A percentile compares a stretch with the other conserved stretches of the same genome.
Conservation (phyloP, 768 basidiomycete species). For the Podaxis rugospora region DNA sequence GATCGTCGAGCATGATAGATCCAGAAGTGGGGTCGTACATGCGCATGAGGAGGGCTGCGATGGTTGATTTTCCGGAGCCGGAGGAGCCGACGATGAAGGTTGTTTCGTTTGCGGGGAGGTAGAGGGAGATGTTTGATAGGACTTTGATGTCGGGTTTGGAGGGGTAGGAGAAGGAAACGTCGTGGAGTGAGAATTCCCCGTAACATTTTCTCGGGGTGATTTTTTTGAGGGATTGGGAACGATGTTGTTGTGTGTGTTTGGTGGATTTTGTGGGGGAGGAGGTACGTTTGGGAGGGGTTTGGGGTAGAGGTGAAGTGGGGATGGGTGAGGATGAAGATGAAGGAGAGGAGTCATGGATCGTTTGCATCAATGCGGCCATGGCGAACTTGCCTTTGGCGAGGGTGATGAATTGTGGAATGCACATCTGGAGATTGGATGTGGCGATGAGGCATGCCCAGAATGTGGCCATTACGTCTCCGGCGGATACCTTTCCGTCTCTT, state of each 20-base stretch:
- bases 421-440: conserved; percentile 81
- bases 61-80: conserved; percentile 90
- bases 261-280: conserved; percentile 45
- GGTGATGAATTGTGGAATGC: conserved; percentile 74
- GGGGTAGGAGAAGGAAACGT: conserved; percentile 84
- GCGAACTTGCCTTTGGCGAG: conserved; percentile 82
- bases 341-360: conserved; percentile 46
- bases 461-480: conserved; percentile 90
- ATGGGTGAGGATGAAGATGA: conserved; percentile 10
- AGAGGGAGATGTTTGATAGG: conserved; percentile 62
- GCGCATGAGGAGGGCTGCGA: conserved; percentile 76
- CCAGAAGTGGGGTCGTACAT: conserved; percentile 71
- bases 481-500: conserved; percentile 57
- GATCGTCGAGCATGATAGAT: conserved; percentile 72
- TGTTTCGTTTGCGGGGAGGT: conserved; percentile 69
- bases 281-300: conserved; percentile 37
- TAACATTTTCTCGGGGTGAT: conserved; percentile 60
- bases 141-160: conserved; percentile 65
- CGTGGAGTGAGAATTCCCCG: conserved; percentile 72
- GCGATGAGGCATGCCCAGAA: conserved; percentile 98
- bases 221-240: conserved; percentile 39
- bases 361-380: conserved; percentile 61
- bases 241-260: conserved; percentile 18
- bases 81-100: conserved; percentile 91
- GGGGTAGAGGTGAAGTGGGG: conserved; percentile 23